phyloP scores from a whole-genome alignment of 78 protist species.

The Dictyostelium firmibasis region DNA sequence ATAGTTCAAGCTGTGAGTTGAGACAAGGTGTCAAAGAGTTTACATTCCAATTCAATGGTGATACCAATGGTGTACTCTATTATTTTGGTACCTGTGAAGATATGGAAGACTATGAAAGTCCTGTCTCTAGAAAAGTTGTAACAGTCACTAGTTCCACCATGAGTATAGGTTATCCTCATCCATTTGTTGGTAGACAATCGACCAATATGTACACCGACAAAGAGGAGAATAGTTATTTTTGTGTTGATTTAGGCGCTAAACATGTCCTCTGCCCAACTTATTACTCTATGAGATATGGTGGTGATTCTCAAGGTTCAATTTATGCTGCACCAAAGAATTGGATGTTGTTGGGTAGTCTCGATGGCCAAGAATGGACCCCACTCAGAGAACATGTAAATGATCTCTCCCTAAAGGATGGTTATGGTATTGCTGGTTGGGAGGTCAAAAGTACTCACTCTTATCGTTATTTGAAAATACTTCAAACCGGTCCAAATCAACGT shows the following conservation, averaged over 20 bases:
- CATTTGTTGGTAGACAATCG: conserved; percentile 22
- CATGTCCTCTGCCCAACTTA: conserved; percentile 68
- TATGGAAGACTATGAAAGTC: conserved; percentile 37
- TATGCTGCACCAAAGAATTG: conserved; percentile 80
- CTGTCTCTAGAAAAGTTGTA: conserved; percentile 23
- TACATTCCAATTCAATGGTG: not conserved
- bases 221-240: conserved; percentile 5
- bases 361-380: conserved; percentile 51
- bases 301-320: conserved; percentile 76
- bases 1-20: not conserved
- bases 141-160: conserved; percentile 34
- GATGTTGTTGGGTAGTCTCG: conserved; percentile 52
- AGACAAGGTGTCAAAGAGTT: conserved; percentile 64
- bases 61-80: conserved; percentile 56
- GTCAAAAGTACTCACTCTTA: conserved; percentile 50
- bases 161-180: conserved; percentile 72
- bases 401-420: conserved; percentile 58
- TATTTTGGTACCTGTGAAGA: conserved; percentile 68
- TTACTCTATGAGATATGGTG: conserved; percentile 72
- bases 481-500: conserved; percentile 73
- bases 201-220: conserved; percentile 75
- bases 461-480: conserved; percentile 34
- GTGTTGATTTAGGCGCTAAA: conserved; percentile 44
- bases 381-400: conserved; percentile 40
- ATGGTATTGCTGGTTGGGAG: conserved; percentile 66